Evolutionary conservation across 257 asterid genomes (phyloP), one percentile per base, ranked within the genome.

Genomic region (Fraxinus quadrangulata): DNA sequence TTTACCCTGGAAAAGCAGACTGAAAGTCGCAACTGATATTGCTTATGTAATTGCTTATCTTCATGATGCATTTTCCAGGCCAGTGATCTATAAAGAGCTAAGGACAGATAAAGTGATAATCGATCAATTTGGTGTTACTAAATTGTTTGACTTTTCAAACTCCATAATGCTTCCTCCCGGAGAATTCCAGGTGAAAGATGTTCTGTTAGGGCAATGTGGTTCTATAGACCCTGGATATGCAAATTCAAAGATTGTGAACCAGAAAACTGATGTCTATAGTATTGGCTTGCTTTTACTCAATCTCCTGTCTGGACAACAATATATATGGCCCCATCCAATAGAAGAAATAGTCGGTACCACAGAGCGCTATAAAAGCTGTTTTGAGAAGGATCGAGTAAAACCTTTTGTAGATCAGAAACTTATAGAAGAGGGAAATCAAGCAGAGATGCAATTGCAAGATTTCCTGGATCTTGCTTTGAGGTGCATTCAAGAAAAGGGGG

Each of bases 11-110:
- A 51, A 12, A 67, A 37, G 63, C 12, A 81, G 78, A 36, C 13
- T 76, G 71, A 47, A 67, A 61, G 34, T 81, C 13, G 84, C 78
- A 39, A 65, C 45, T 65, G 74, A 72, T 7, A 19, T 81, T 77
- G 81, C 81, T 8, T 61, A 73, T 68, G 59, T 66, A 54, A 37
- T 76, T 63, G 71, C 72, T 76, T 81, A 45, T 65, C 78, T 81
- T 12, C 81, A 76, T 36, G 67, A 59, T 9, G 75, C 73, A 71
- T 81, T 76, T 69, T 42, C 75, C 24, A 63, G 51, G 8, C 80
- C 71, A 19, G 70, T 81, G 11, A 67, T 76, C 1, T 67, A 36
- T 34, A 63, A 77, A 67, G 71, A 76, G 28, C 16, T 71, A 16
- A 24, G 72, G 23, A 73, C 84, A 49, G 39, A 45, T 23, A 81